Base-by-base conservation (phyloP, 2,329 filamentous ascomycete genomes). In the Myrmaecium sp. region DNA sequence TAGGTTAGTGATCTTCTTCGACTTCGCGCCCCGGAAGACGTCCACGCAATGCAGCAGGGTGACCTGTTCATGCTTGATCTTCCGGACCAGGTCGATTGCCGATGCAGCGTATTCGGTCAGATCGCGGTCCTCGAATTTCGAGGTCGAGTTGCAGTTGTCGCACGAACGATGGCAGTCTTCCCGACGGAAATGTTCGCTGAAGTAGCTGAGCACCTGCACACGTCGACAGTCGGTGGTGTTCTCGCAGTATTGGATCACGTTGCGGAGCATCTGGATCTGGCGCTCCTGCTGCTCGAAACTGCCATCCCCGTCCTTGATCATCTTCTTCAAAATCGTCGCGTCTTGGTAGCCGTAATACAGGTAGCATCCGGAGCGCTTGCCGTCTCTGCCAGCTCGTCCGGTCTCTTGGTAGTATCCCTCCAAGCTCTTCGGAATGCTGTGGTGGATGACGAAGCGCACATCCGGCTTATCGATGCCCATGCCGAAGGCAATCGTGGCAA, bases 391-490 rank as follows among this genome's bases (percentile, higher is more conserved):
- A 31, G 91, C 89, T 40, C 89, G 77, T 2, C 89, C 89, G 23
- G 89, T 98, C 51, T 98, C 89, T 47, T 98, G 89, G 44, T 98
- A 98, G 50, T 98, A 98, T 1, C 89, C 89, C 54, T 98, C 89
- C 28, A 98, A 58, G 41, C 82, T 94, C 52, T 98, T 95, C 2
- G 89, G 89, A 5, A 98, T 63, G 22, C 74, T 79, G 42, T 92
- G 76, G 45, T 98, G 91, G 21, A 98, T 81, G 17, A 98, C 89
- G 47, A 92, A 98, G 15, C 89, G 78, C 25, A 98, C 89, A 47
- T 98, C 78, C 1, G 84, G 70, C 50, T 98, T 98, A 58, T 98
- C 89, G 37, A 98, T 98, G n/a, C 89, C 89, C 89, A 98, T 98
- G 5, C 89, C 89, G 46, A 98, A 98, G 14, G 89, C 89, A 49